Evolutionary conservation across 148 eudicot species (phyloP).

Genomic region (Rhododendron ovatum): DNA sequence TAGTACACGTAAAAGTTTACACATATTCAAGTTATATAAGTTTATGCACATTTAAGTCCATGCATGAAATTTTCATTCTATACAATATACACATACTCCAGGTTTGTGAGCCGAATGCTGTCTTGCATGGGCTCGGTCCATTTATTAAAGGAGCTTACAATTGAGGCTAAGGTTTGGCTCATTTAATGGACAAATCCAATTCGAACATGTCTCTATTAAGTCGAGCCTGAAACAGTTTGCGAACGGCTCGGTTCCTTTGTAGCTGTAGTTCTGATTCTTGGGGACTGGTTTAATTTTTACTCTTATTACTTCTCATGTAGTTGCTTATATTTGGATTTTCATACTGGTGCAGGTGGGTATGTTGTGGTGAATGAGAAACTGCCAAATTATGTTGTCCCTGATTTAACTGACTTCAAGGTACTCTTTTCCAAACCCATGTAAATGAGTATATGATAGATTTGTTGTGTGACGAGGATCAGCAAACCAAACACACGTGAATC

Average conservation of each 20-base stretch:
- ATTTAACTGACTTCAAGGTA: slow-evolving; percentile 25
- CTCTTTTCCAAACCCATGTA: neutral
- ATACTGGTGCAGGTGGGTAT: slow-evolving; percentile 19
- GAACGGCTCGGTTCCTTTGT: neutral
- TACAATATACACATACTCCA: neutral
- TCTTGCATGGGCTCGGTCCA: neutral
- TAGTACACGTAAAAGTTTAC: neutral
- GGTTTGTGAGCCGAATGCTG: neutral
- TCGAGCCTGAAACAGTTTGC: neutral
- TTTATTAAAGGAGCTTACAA: neutral
- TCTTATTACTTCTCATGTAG: neutral
- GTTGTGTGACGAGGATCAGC: neutral
- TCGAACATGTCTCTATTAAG: neutral
- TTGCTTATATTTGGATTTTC: neutral
- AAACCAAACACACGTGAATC: neutral
- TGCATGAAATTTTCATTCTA: neutral
- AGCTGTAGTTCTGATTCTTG: neutral
- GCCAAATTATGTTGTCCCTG: slow-evolving; percentile 23
- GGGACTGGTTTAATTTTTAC: neutral
- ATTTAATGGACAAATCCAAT: neutral
- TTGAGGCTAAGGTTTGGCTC: neutral
- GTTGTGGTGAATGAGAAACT: slow-evolving; percentile 23
- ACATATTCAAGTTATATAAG: too few relatives aligned
- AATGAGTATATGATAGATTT: neutral
- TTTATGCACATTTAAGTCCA: too few relatives aligned